Base-by-base conservation (phyloP, 1,284 basidiomycete species). In the Puccinia brachypodii region DNA sequence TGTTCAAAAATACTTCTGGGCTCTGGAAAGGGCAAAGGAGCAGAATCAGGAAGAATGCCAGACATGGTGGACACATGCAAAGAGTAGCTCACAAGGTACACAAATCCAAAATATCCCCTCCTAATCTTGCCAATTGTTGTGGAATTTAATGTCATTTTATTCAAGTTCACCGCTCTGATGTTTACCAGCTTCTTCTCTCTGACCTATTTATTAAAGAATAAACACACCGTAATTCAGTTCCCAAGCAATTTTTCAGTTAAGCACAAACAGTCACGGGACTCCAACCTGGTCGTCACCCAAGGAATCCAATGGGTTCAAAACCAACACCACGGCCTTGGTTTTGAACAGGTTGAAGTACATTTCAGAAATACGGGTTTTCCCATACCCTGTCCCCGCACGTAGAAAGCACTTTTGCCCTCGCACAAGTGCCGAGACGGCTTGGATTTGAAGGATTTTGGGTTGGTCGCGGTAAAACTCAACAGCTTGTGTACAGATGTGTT, bases 1-100 rank as follows among this genome's bases (percentile, higher is more conserved):
- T 60, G 36, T 75, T 75, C 6, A 75, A 33, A 44, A 58, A 75
- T 3, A 75, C 47, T n/a, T 75, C 73, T 38, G 73, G 73, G 22
- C 66, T 69, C 66, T 69, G 19, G 6, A 36, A 6, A 62, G 1
- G 2, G 31, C n/a, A 28, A 33, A 36, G 38, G 3, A 36, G 13
- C 4, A 13, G 31, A 62, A 7, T 62, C 4, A 28, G 28, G 11
- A 2, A n/a, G 22, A 2, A 2, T 36, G 25, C n/a, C n/a, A n/a
- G n/a, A n/a, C n/a, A n/a, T n/a, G n/a, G n/a, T n/a, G n/a, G n/a
- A n/a, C n/a, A n/a, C n/a, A n/a, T n/a, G n/a, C n/a, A 16, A 6
- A 36, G 31, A 16, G 1, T 36, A 8, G 38, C 66, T 69, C n/a
- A 69, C 66, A 3, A 69, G 42, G 38, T 69, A 69, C 9, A 69